A percentile compares a stretch with the other conserved stretches of the same genome.
Conservation (phyloP, 352 stramenopile genomes). For the Phytopythium chamaehyphon region DNA sequence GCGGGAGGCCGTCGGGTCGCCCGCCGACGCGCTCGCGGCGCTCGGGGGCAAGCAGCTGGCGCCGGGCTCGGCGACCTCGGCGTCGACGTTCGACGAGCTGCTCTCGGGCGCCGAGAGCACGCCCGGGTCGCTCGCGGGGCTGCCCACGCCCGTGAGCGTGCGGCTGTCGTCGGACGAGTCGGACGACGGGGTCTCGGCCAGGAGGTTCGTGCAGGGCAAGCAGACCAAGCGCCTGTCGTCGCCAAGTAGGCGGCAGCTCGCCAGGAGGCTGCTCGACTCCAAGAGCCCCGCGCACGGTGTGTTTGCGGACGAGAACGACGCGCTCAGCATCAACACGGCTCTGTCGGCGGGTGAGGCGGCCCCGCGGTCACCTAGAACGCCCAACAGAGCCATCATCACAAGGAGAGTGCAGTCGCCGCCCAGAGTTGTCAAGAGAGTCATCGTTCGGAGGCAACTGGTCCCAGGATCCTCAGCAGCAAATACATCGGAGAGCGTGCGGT, state of each 20-base stretch:
- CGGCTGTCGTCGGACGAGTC: background rate
- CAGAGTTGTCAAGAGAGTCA: conserved; percentile 7
- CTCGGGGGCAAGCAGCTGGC: conserved; percentile 29
- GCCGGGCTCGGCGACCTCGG: conserved; percentile 25
- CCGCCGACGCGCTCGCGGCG: conserved; percentile 9
- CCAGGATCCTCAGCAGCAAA: conserved; percentile 9
- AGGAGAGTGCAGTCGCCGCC: conserved; percentile 9
- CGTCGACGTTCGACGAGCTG: conserved; percentile 30
- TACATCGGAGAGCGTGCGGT: conserved; percentile 14
- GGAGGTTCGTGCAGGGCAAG: conserved; percentile 1
- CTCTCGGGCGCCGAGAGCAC: conserved; percentile 21
- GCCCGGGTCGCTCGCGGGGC: conserved; percentile 5
- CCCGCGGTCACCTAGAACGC: conserved; percentile 14
- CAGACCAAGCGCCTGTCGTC: conserved; percentile 29
- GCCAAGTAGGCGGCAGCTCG: conserved; percentile 23
- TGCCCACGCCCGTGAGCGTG: background rate
- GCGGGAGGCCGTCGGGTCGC: conserved; percentile 1
- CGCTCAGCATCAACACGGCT: conserved; percentile 5
- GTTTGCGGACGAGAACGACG: conserved; percentile 9
- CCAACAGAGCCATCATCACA: background rate
- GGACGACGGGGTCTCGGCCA: background rate
- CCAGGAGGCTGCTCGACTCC: conserved; percentile 12
- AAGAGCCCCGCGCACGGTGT: conserved; percentile 9
- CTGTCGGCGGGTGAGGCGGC: conserved; percentile 4
- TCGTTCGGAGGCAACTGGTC: conserved; percentile 11